phyloP scores from a whole-genome alignment of 2,329 filamentous ascomycete species.

The Ceratocystis papillata region DNA sequence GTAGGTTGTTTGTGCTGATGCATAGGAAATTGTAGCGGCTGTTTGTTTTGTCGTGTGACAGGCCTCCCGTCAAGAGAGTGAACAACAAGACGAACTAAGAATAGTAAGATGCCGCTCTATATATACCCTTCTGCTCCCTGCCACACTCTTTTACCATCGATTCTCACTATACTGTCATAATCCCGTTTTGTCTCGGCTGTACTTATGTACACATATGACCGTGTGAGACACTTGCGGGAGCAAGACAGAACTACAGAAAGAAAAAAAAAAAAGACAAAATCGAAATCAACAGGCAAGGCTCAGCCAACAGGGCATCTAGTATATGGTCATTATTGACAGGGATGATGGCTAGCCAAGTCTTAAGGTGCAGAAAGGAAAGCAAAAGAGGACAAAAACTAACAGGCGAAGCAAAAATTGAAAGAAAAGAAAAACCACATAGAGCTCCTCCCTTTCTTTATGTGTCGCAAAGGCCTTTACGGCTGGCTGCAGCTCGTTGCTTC shows the following conservation, averaged over 20 bases:
- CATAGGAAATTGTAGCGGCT: too few species aligned
- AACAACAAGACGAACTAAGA: too few species aligned
- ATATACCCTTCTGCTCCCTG: not conserved
- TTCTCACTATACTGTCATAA: not conserved
- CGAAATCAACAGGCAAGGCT: not conserved
- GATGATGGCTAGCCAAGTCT: not conserved
- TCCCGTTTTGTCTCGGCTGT: conserved; percentile 3
- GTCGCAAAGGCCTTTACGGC: not conserved
- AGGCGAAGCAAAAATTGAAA: not conserved
- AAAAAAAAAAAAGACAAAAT: not conserved
- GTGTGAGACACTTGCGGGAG: not conserved
- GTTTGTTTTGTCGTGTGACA: too few species aligned
- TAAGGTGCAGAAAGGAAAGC: not conserved
- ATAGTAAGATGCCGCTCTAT: not conserved
- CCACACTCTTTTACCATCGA: not conserved
- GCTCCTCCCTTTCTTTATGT: not conserved
- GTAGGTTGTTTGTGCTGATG: too few species aligned
- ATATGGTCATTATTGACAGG: not conserved
- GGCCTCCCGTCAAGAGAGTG: too few species aligned
- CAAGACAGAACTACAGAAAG: not conserved
- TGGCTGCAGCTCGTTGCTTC: not conserved
- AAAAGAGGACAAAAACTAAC: not conserved
- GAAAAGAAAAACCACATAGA: not conserved
- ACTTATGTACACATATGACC: not conserved
- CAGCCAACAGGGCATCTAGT: not conserved